phyloP scores from a whole-genome alignment of 2,329 filamentous ascomycete species.

The Fusarium pilosicola region DNA sequence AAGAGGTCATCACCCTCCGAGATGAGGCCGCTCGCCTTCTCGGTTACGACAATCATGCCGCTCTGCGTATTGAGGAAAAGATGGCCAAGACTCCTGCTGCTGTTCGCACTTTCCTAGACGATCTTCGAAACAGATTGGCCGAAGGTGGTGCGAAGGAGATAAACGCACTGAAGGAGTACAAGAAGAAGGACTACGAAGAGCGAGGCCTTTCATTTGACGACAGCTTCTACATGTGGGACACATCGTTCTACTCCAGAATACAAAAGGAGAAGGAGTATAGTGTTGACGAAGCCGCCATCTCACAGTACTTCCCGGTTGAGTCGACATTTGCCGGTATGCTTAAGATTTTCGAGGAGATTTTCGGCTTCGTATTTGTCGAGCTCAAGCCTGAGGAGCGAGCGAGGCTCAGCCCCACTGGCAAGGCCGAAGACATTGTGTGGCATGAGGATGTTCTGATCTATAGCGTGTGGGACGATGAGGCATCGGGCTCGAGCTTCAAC shows the following conservation, averaged over 20 bases:
- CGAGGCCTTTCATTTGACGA: slow-evolving; percentile 69
- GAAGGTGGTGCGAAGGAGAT: slow-evolving; percentile 78
- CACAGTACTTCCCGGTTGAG: slow-evolving; percentile 84
- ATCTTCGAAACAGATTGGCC: slow-evolving; percentile 73
- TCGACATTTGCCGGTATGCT: slow-evolving; percentile 82
- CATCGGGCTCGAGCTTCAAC: slow-evolving; percentile 76
- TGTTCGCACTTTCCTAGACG: slow-evolving; percentile 77
- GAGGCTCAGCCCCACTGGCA: slow-evolving; percentile 71
- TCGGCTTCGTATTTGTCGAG: slow-evolving; percentile 82
- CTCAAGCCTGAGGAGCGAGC: slow-evolving; percentile 73
- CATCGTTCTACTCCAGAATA: slow-evolving; percentile 81
- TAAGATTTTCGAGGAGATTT: slow-evolving; percentile 83
- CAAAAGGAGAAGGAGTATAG: slow-evolving; percentile 84
- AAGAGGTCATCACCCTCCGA: slow-evolving; percentile 77
- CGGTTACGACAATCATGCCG: slow-evolving; percentile 80
- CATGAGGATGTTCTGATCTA: slow-evolving; percentile 86
- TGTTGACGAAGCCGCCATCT: slow-evolving; percentile 81
- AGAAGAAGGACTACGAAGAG: slow-evolving; percentile 73
- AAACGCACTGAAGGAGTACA: slow-evolving; percentile 75
- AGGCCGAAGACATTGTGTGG: slow-evolving; percentile 79
- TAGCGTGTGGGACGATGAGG: slow-evolving; percentile 82
- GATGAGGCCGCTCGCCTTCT: slow-evolving; percentile 82
- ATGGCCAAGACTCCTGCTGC: slow-evolving; percentile 83
- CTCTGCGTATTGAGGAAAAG: slow-evolving; percentile 81
- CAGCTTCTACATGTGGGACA: slow-evolving; percentile 85